Base-by-base conservation (phyloP, 2,329 filamentous ascomycete species). In the Zymoseptoria ardabiliae region DNA sequence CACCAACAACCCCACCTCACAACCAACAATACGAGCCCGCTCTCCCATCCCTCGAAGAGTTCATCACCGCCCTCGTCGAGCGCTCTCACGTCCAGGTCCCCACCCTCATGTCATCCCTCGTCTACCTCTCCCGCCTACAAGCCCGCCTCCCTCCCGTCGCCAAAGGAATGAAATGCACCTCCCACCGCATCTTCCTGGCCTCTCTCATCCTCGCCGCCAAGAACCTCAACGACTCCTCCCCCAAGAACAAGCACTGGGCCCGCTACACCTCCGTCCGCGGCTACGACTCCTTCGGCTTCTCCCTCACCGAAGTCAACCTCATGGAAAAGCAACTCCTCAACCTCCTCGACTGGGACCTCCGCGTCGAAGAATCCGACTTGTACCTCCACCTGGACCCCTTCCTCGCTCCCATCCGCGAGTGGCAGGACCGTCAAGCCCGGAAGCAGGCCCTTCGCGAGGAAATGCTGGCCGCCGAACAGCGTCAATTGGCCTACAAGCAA, bases 231-330 rank as follows among this genome's bases (percentile, higher is more conserved):
- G 94, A 97, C 81, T 96, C 91, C 62, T 97, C 91, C 11, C 94
- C 94, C 64, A 97, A 97, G 86, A 99, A 99, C 85, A 97, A 97
- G 86, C 94, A 99, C 82, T 99, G 94, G 94, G 92, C 94, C 65
- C 88, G 86, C 70, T 99, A 97, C 81, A 96, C 89, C 61, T 79
- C 87, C 69, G 87, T 96, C 68, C 82, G 81, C 63, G 85, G 83
- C 57, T 88, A 81, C 74, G 85, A 86, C 10, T 84, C 81, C 71
- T 99, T 97, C 71, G 90, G 91, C 68, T 97, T 99, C 81, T 93
- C 87, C 70, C 83, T 92, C 67, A 94, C 90, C 41, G 94, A 99
- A 78, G 94, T 99, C 70, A 99, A 99, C 80, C 82, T 97, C 63
- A 99, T 99, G 94, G 94, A 99, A 83, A 95, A 96, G 83, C 94